Evolutionary conservation across 148 eudicot species (phyloP).

Genomic region (Cornus kousa): DNA sequence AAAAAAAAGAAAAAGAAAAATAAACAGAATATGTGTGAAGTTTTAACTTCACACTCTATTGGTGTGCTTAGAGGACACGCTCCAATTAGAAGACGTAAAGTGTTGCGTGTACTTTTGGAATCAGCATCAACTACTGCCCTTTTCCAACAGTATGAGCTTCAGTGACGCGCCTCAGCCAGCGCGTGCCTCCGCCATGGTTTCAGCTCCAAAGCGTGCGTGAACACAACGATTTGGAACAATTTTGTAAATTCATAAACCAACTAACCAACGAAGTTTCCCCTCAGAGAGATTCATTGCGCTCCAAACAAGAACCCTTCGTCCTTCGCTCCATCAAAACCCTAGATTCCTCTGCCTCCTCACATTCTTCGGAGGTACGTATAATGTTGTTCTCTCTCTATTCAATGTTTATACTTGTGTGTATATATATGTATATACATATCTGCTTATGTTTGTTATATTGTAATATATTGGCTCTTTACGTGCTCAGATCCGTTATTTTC

Average conservation of each 20-base stretch:
- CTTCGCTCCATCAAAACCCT: conserved; percentile 8
- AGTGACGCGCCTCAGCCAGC: neutral
- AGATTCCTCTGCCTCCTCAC: conserved; percentile 6
- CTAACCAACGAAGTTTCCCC: neutral
- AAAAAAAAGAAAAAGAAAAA: neutral
- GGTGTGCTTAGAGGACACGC: neutral
- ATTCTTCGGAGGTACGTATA: conserved; percentile 3
- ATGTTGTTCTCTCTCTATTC: neutral
- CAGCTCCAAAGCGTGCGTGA: neutral
- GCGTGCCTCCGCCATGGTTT: neutral
- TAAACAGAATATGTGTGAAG: neutral
- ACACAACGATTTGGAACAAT: conserved; percentile 5
- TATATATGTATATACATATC: neutral
- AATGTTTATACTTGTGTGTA: too few relatives aligned
- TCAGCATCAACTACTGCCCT: conserved; percentile 7
- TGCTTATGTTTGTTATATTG: neutral
- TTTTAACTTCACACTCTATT: neutral
- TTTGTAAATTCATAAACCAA: neutral
- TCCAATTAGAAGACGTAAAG: neutral
- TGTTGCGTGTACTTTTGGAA: neutral
- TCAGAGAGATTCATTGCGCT: neutral
- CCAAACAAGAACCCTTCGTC: conserved; percentile 2
- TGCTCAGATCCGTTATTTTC: conserved; percentile 8
- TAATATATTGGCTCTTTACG: conserved; percentile 1
- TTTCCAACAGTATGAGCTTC: neutral